Base-by-base conservation (phyloP, 306 rosid species). In the Pterocarpus santalinus region DNA sequence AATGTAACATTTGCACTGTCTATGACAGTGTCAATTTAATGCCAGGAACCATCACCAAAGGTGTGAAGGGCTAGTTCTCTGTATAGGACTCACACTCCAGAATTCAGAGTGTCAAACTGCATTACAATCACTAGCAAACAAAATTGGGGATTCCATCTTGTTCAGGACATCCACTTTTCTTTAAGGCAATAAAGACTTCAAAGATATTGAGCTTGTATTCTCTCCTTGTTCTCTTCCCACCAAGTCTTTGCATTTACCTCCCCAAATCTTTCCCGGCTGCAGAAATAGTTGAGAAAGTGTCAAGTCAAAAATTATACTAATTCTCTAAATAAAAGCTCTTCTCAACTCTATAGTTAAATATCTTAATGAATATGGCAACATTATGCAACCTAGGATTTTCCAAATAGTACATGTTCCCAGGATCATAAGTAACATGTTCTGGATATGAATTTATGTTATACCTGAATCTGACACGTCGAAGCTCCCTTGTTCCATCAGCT, bases 391-490 rank as follows among this genome's bases (percentile, higher is more conserved):
- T 43, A 47, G 57, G 62, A 65, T n/a, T 12, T 46, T 32, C 4
- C 34, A 8, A 68, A 63, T 12, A 30, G 36, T 14, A 55, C 10
- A 28, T 8, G 33, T 51, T 68, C 62, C 69, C 60, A 8, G 38
- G 49, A 51, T 39, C 39, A 35, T 41, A 30, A 32, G 15, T 47
- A 85, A 47, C 13, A 34, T 61, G 68, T 58, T 8, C 5, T 47
- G 1, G 72, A 78, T 52, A 70, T 12, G 76, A 28, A 46, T 41
- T 76, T 53, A 8, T 1, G 10, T 80, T 89, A 22, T 22, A 93
- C 99, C 98, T 95, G 90, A 95, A 95, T 78, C 93, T 82, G 76
- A 95, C 92, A 67, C 99, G 98, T 15, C 97, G 92, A 61, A 95
- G 93, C 84, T 90, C 97, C 84, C 87, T 88, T 1, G 87, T 92